These are phyloP conservation scores for Porogramme epimiltina DNA, from an alignment of 1,284 basidiomycete species.

Conservation along the genomic window DNA sequence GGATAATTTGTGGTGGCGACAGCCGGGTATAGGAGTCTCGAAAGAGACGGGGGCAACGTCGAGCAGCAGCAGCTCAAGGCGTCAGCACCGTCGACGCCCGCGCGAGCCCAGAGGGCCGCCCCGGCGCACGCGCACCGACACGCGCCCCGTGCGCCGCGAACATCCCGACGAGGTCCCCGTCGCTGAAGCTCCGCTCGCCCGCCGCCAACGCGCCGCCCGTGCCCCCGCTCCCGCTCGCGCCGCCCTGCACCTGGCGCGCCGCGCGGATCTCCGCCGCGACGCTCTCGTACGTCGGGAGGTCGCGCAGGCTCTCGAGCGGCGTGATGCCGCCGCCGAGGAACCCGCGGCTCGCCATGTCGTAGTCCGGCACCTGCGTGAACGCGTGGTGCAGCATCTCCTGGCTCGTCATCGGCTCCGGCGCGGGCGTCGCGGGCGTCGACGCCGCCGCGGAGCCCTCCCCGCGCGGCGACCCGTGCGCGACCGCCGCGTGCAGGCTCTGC, in stretches of 20 bases:
- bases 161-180: conserved; percentile 29
- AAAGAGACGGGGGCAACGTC: background rate
- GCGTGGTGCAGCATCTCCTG: conserved; percentile 54
- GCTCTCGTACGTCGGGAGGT: conserved; percentile 84
- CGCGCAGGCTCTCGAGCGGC: conserved; percentile 73
- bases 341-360: conserved; percentile 69
- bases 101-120: conserved; percentile 2
- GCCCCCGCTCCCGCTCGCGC: conserved; percentile 19
- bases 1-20: background rate
- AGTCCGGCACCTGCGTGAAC: conserved; percentile 81
- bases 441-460: conserved; percentile 19
- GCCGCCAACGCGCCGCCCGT: conserved; percentile 14
- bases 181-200: conserved; percentile 30
- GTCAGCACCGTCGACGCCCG: conserved; percentile 5
- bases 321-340: conserved; percentile 86
- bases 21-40: background rate
- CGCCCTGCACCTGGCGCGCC: conserved; percentile 11
- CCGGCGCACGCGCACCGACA: background rate
- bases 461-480: background rate
- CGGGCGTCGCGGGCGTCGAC: conserved; percentile 1
- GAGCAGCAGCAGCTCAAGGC: background rate
- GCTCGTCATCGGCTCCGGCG: conserved; percentile 34
- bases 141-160: conserved; percentile 18
- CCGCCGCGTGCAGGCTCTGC: conserved; percentile 12
- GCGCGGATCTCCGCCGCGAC: conserved; percentile 23